These are phyloP conservation scores for Pichia sp. DNA, from an alignment of 1,139 yeast species.

Conservation along the genomic window DNA sequence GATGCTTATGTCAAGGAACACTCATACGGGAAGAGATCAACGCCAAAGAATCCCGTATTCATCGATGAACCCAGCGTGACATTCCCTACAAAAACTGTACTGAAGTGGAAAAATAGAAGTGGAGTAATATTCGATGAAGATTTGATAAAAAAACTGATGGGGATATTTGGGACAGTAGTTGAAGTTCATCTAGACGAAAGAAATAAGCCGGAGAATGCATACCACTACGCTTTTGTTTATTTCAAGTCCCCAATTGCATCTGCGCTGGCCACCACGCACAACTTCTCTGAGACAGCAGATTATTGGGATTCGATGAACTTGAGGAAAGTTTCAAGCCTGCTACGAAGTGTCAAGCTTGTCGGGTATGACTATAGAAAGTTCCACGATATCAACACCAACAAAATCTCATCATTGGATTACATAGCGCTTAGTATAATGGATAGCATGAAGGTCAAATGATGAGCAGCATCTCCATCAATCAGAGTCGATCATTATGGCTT, in stretches of 20 bases:
- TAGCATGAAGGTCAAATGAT: constrained; percentile 2
- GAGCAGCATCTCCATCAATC: constrained; percentile 9
- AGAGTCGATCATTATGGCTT: constrained; percentile 71
- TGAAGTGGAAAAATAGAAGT: constrained; percentile 41
- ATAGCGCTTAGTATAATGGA: constrained; percentile 3
- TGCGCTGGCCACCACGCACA: constrained; percentile 33
- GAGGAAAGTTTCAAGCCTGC: constrained; percentile 39
- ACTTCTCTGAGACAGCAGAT: constrained; percentile 35
- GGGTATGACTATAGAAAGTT: not conserved
- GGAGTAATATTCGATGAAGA: constrained; percentile 32
- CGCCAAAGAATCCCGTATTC: no score
- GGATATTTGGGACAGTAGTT: constrained; percentile 37
- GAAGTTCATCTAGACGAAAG: constrained; percentile 16
- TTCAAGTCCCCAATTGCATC: constrained; percentile 28
- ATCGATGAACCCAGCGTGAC: no score
- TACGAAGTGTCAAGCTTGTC: constrained; percentile 18
- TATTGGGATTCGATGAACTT: constrained; percentile 43
- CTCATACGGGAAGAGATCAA: no score
- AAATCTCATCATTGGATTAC: constrained; percentile 3
- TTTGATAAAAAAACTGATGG: constrained; percentile 36
- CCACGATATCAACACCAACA: not conserved
- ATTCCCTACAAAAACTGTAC: constrained; percentile 12
- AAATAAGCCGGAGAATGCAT: constrained; percentile 25
- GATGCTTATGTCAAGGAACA: constrained; percentile 29
- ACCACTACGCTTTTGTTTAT: constrained; percentile 34